Evolutionary conservation across 2,329 filamentous ascomycete genomes (phyloP), one percentile per base, ranked within the genome.

Genomic region (Penicillium sp.): DNA sequence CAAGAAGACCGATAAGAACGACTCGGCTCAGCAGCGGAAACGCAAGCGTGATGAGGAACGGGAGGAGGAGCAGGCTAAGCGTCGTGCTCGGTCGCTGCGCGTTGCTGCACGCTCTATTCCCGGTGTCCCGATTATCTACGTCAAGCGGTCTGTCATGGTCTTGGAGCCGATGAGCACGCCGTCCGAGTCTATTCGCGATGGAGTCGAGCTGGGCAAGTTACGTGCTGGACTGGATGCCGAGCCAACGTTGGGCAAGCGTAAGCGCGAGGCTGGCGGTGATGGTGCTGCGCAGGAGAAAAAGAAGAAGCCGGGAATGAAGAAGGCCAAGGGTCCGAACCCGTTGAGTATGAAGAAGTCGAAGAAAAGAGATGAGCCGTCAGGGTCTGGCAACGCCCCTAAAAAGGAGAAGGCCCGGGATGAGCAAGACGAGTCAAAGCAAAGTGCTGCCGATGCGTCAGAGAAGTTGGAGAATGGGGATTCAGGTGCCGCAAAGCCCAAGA

Each of bases 121-220:
- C 10, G 70, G 70, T 33, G 69, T 72, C 20, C 70, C 70, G 11
- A 67, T 72, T 17, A 64, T 73, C 29, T 73, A 71, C 50, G 70
- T 73, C 20, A 72, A 72, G 55, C 60, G 70, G 31, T 71, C 68
- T 11, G 69, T 72, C 6, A 72, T 72, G 69, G 62, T 72, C 10
- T 50, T 72, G 38, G 69, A 72, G 51, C 69, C 70, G 10, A 58
- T 72, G 60, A 70, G 68, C 37, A 59, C 53, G 13, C 56, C 59
- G 1, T 71, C 67, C 10, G 65, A 68, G 46, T 55, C 56, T 14
- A 55, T 69, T 9, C 57, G 66, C 25, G 62, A 69, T 31, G 64
- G 62, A 1, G 55, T 63, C n/a, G 69, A 72, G 56, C 64, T 56
- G 42, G 65, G 64, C 26, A 72, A 72, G 48, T 69, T 72, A 43